Conservation (phyloP, 2,329 filamentous ascomycete genomes). For the Capronia americana region DNA sequence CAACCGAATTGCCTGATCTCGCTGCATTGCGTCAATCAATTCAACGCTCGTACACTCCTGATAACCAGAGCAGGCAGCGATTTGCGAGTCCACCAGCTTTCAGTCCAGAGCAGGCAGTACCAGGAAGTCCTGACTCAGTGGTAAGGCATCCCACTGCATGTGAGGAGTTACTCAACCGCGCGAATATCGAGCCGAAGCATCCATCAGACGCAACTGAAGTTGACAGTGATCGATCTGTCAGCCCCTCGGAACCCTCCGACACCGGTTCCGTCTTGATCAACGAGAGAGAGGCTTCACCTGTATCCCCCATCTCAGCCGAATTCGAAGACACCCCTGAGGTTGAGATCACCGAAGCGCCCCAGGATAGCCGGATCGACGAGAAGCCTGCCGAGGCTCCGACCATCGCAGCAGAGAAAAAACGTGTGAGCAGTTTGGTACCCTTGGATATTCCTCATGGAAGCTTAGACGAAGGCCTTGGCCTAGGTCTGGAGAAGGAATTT, state of each 20-base stretch:
- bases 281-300: slow-evolving; percentile 26
- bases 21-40: slow-evolving; percentile 48
- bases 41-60: slow-evolving; percentile 46
- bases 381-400: slow-evolving; percentile 3
- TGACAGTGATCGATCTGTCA: slow-evolving; percentile 32
- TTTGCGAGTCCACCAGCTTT: slow-evolving; percentile 43
- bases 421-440: slow-evolving; percentile 77
- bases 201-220: slow-evolving; percentile 57
- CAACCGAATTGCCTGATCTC: slow-evolving; percentile 46
- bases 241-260: slow-evolving; percentile 33
- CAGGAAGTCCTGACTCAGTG: slow-evolving; percentile 84
- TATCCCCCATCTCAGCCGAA: slow-evolving; percentile 27
- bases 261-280: slow-evolving; percentile 30
- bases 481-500: slow-evolving; percentile 90
- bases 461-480: slow-evolving; percentile 71
- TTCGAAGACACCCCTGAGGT: slow-evolving; percentile 20
- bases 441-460: slow-evolving; percentile 79
- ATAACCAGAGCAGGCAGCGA: slow-evolving; percentile 33
- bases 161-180: neutral
- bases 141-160: slow-evolving; percentile 74
- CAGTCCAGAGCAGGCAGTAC: slow-evolving; percentile 52
- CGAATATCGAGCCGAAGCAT: slow-evolving; percentile 72
- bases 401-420: slow-evolving; percentile 44
- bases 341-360: neutral
- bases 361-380: slow-evolving; percentile 10